Conservation (phyloP, 1,284 basidiomycete species). For the Rhodotorula sp. region DNA sequence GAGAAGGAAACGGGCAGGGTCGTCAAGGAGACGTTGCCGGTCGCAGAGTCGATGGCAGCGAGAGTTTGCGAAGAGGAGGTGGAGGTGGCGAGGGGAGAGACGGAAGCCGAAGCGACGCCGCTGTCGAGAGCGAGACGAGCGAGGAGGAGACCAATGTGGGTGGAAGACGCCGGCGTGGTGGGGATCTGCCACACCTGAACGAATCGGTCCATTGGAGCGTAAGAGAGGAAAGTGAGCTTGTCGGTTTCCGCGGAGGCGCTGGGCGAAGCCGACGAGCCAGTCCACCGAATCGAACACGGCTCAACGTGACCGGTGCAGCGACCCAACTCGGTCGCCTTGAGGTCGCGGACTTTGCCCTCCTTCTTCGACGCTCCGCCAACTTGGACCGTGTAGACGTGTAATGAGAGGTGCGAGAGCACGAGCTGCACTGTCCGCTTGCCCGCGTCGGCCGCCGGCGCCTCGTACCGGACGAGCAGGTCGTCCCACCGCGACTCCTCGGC, state of each 20-base stretch:
- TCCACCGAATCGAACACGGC: constrained; percentile 28
- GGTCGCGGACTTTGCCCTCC: constrained; percentile 37
- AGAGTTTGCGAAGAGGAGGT: constrained; percentile 14
- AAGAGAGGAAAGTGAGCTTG: constrained; percentile 36
- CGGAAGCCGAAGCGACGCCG: constrained; percentile 32
- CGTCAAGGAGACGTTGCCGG: constrained; percentile 29
- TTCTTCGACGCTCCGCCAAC: constrained; percentile 25
- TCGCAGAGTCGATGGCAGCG: constrained; percentile 33
- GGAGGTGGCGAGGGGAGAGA: constrained; percentile 16
- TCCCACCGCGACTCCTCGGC: constrained; percentile 31
- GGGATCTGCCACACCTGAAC: constrained; percentile 38
- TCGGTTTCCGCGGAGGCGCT: constrained; percentile 1
- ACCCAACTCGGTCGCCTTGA: constrained; percentile 33
- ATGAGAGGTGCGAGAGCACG: constrained; percentile 33
- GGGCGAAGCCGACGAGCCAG: constrained; percentile 8
- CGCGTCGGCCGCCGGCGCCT: constrained; percentile 6
- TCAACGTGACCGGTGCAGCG: constrained; percentile 40
- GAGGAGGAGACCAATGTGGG: constrained; percentile 24
- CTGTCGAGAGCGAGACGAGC: constrained; percentile 38
- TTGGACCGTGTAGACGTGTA: constrained; percentile 32
- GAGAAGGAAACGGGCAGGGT: constrained; percentile 22
- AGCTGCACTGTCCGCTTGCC: constrained; percentile 28
- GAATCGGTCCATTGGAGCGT: constrained; percentile 37
- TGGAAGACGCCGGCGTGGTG: not conserved
- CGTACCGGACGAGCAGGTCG: constrained; percentile 36